Conservation (phyloP, 768 basidiomycete species). For the Nidularia sp. region DNA sequence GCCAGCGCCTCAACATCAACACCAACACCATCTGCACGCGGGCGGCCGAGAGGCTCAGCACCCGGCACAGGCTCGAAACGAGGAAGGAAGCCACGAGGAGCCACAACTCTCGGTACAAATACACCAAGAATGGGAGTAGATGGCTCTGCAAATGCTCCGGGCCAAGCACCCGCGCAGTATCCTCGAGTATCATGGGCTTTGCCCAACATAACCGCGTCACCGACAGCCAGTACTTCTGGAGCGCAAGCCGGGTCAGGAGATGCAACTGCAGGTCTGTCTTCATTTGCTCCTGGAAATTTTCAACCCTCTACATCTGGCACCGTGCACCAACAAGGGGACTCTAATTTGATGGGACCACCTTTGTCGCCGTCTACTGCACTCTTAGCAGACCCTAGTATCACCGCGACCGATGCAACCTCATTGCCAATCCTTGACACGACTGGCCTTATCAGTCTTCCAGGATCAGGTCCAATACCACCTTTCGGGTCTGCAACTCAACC, state of each 20-base stretch:
- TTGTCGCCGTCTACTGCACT: not conserved
- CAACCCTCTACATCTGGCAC: not conserved
- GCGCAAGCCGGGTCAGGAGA: not conserved
- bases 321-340: not conserved
- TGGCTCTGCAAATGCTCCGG: constrained; percentile 6
- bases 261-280: not conserved
- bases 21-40: constrained; percentile 23
- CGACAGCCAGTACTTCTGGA: constrained; percentile 1
- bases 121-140: constrained; percentile 23
- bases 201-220: constrained; percentile 5
- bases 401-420: not conserved
- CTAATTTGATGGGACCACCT: not conserved
- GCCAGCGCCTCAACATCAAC: too few relatives aligned
- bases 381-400: not conserved
- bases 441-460: constrained; percentile 10
- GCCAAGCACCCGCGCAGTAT: constrained; percentile 1
- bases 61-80: constrained; percentile 33
- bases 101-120: constrained; percentile 18
- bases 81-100: constrained; percentile 43
- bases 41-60: constrained; percentile 24
- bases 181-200: constrained; percentile 5
- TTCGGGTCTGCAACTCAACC: constrained; percentile 9
- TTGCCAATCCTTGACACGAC: constrained; percentile 1
- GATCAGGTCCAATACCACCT: too few relatives aligned
- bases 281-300: not conserved